Base-by-base conservation (phyloP, 805 yeast species). In the Lipomyces orientalis region DNA sequence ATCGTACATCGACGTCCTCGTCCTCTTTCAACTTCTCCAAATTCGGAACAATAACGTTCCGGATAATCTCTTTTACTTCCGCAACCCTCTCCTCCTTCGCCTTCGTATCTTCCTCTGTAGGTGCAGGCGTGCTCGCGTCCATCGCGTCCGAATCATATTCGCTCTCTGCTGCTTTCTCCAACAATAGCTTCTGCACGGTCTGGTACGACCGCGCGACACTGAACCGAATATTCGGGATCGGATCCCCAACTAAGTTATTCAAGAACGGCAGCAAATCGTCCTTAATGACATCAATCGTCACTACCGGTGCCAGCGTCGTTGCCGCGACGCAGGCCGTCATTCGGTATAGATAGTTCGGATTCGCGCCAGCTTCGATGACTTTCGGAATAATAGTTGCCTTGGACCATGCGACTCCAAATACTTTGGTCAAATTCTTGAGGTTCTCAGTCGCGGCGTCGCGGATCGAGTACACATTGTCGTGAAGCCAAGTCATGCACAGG, bases 391-490 rank as follows among this genome's bases (percentile, higher is more conserved):
- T 89, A 76, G 93, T 95, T 56, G 82, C 81, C 77, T 91, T 88
- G 58, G 97, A 94, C 99, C 99, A 95, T 51, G 88, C 88, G 49
- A 93, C 88, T 39, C 98, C 99, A 80, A 95, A 95, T 49, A 91
- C 92, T 72, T 85, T 86, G 4, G 97, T 88, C 74, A 95, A 83
- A 73, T 89, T 88, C 73, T 86, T 88, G 73, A 95, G 82, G 78
- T 93, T 95, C 65, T 83, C 81, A 39, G 95, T 97, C 0, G 98
- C 98, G 9, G 99, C 99, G 73, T 92, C 96, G 79, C 99, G 88
- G 69, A 95, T 93, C 4, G 98, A 93, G 80, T 87, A 95, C 52
- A 95, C 99, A 4, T 93, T 90, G 81, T 95, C 99, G 97, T 98
- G 93, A 72, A 95, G 83, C 98, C 99, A 95, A n/a, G 93, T 90